phyloP scores from a whole-genome alignment of 179 eudicot species.

The Sideroxylon spinosum region DNA sequence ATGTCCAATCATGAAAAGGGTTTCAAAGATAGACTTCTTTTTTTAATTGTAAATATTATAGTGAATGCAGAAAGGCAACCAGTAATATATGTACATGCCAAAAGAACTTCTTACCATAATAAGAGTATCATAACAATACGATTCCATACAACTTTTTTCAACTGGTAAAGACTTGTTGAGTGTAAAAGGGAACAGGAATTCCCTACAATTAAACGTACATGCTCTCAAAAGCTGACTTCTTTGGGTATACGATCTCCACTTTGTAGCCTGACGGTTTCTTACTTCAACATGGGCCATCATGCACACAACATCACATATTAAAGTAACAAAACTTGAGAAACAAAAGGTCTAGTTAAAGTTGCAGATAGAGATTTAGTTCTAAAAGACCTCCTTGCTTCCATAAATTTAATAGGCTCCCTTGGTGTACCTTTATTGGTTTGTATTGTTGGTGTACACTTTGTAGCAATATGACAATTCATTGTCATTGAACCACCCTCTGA shows the following conservation, averaged over 20 bases:
- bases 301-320: background rate
- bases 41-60: background rate
- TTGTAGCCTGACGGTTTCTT: conserved; percentile 41
- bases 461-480: conserved; percentile 19
- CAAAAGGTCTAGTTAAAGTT: conserved; percentile 1
- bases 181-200: background rate
- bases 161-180: background rate
- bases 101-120: background rate
- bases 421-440: conserved; percentile 28
- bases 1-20: background rate
- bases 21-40: background rate
- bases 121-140: background rate
- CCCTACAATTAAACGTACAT: background rate
- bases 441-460: conserved; percentile 30
- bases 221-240: conserved; percentile 32
- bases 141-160: background rate
- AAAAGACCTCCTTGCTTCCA: conserved; percentile 39
- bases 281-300: conserved; percentile 29
- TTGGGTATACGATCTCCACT: conserved; percentile 25
- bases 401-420: conserved; percentile 27
- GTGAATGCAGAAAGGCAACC: conserved; percentile 4
- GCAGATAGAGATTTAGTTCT: conserved; percentile 9
- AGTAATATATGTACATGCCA: background rate
- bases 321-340: background rate
- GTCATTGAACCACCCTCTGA: conserved; percentile 24